Percentiles rank a stretch among this genome's conserved stretches.
These are phyloP conservation scores for Ottelia alismoides DNA, from an alignment of 106 monocot genomes.

Conservation along the genomic window DNA sequence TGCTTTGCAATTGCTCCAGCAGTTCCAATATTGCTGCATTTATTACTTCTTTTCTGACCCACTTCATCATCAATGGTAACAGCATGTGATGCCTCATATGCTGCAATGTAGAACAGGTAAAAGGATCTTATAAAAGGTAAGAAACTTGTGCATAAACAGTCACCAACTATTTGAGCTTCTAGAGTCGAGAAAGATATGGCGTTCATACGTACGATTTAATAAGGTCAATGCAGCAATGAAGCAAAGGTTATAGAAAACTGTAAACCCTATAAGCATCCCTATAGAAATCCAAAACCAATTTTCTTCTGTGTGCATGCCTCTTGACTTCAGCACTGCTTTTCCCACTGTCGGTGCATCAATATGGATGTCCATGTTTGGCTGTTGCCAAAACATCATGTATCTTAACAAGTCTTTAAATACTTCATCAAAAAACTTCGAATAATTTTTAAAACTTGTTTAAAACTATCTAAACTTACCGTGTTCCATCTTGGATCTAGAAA, in stretches of 20 bases:
- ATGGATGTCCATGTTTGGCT: conserved; percentile 57
- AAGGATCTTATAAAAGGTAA: not conserved
- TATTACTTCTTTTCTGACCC: not conserved
- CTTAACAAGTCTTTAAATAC: too few relatives aligned
- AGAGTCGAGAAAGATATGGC: not conserved
- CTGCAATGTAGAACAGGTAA: not conserved
- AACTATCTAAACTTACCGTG: too few relatives aligned
- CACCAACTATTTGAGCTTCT: too few relatives aligned
- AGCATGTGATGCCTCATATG: conserved; percentile 3
- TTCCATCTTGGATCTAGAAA: conserved; percentile 65
- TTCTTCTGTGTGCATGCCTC: conserved; percentile 37
- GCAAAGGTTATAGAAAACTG: conserved; percentile 48
- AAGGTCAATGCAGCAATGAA: conserved; percentile 52
- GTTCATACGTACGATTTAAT: conserved; percentile 51
- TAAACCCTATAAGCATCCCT: conserved; percentile 48
- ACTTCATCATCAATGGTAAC: not conserved
- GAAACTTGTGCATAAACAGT: not conserved
- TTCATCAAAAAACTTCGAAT: too few relatives aligned
- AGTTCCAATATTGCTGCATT: too few relatives aligned
- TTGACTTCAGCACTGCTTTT: conserved; percentile 72
- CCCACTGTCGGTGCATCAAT: conserved; percentile 70
- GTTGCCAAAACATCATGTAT: conserved; percentile 13
- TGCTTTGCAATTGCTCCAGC: too few relatives aligned
- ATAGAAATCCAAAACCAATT: conserved; percentile 77
- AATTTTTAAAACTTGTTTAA: too few relatives aligned